phyloP scores from a whole-genome alignment of 2,329 filamentous ascomycete species.

The Orbilia oligospora region DNA sequence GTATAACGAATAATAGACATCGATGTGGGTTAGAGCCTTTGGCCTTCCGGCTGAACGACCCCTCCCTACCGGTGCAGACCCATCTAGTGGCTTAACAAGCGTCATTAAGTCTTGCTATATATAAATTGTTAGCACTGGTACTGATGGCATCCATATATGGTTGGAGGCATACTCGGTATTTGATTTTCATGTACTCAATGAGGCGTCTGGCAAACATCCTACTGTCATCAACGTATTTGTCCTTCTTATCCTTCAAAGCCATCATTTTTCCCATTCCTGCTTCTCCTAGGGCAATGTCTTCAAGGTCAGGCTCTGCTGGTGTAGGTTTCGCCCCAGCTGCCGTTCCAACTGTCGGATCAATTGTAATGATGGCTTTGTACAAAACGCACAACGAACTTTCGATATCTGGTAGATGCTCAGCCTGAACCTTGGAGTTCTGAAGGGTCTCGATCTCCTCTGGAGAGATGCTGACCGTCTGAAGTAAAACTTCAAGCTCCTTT shows the following conservation, averaged over 20 bases:
- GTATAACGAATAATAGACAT: slow-evolving; percentile 73
- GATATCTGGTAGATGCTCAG: slow-evolving; percentile 80
- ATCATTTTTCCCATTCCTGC: slow-evolving; percentile 87
- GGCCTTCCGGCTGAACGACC: slow-evolving; percentile 74
- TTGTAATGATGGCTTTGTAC: slow-evolving; percentile 93
- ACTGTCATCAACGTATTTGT: slow-evolving; percentile 85
- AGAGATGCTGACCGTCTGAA: slow-evolving; percentile 92
- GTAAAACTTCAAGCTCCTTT: slow-evolving; percentile 87
- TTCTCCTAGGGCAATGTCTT: slow-evolving; percentile 67
- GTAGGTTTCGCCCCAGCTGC: slow-evolving; percentile 72
- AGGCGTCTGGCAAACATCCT: slow-evolving; percentile 82
- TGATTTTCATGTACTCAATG: slow-evolving; percentile 83
- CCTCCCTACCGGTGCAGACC: slow-evolving; percentile 75
- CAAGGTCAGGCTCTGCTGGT: slow-evolving; percentile 42
- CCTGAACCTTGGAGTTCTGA: slow-evolving; percentile 49
- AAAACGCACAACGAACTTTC: slow-evolving; percentile 83
- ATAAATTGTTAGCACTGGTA: neutral
- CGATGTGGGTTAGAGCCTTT: slow-evolving; percentile 44
- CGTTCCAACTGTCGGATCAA: slow-evolving; percentile 84
- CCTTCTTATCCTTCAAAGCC: slow-evolving; percentile 93
- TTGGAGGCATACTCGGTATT: slow-evolving; percentile 78
- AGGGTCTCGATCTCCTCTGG: slow-evolving; percentile 81
- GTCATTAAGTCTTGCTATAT: slow-evolving; percentile 57
- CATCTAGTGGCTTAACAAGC: slow-evolving; percentile 64
- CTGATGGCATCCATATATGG: slow-evolving; percentile 62